These are phyloP conservation scores for Immersiella caudata DNA, from an alignment of 495 filamentous ascomycete genomes.

Conservation along the genomic window DNA sequence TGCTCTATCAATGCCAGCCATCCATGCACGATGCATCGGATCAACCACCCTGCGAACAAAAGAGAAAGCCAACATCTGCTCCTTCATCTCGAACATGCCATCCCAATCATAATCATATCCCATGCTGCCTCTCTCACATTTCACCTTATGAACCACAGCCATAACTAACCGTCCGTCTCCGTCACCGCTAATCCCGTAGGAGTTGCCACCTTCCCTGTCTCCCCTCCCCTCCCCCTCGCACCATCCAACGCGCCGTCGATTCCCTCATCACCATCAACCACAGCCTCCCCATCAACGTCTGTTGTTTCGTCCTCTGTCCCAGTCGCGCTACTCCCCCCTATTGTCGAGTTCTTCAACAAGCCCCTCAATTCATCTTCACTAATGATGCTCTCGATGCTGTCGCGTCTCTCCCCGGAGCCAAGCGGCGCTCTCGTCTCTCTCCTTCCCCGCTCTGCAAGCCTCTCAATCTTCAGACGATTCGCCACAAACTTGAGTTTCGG, in stretches of 20 bases:
- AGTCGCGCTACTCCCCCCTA: slow-evolving; percentile 2
- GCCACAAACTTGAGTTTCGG: slow-evolving; percentile 87
- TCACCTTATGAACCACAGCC: background rate
- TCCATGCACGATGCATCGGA: background rate
- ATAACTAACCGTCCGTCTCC: background rate
- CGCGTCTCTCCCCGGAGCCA: slow-evolving; percentile 21
- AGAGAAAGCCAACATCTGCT: background rate
- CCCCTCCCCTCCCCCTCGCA: background rate
- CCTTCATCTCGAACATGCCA: background rate
- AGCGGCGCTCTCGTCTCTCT: slow-evolving; percentile 48
- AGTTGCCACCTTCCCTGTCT: background rate
- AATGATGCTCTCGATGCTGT: slow-evolving; percentile 33
- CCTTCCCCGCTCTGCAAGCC: slow-evolving; percentile 74
- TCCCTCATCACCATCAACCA: background rate
- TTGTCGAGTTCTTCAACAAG: slow-evolving; percentile 18
- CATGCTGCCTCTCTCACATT: background rate
- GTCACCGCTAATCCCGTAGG: background rate
- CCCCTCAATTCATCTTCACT: slow-evolving; percentile 36
- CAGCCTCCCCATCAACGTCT: slow-evolving; percentile 3
- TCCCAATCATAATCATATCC: background rate
- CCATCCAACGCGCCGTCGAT: background rate
- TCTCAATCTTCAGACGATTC: slow-evolving; percentile 83
- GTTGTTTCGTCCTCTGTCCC: slow-evolving; percentile 8
- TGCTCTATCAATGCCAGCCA: background rate
- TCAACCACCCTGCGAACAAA: background rate